Percentiles rank a stretch among this genome's conserved stretches.
Evolutionary conservation across 495 filamentous ascomycete genomes (phyloP).

Genomic region (Penicillium argentinense): DNA sequence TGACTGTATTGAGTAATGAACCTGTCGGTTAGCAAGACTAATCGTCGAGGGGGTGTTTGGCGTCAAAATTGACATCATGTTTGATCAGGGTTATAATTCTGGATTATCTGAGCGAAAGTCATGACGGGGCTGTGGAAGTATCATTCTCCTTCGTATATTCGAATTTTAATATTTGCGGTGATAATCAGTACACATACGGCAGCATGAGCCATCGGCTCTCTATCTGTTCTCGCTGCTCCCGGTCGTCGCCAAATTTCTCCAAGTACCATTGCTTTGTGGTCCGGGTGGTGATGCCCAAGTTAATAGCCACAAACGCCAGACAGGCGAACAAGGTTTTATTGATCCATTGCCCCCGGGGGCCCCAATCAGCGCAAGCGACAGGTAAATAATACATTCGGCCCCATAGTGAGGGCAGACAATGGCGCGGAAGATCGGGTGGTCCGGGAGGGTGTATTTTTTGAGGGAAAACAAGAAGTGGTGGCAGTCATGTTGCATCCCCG

Average conservation of each 20-base stretch:
- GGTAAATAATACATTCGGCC: conserved; percentile 80
- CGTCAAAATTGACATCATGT: no score
- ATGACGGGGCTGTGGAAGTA: no score
- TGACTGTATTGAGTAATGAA: no score
- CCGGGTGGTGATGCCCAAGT: conserved; percentile 79
- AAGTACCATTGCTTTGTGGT: conserved; percentile 80
- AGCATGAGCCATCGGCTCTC: conserved; percentile 78
- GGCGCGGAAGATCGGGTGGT: conserved; percentile 64
- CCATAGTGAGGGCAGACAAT: conserved; percentile 90
- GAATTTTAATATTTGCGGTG: neutral
- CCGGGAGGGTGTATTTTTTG: conserved; percentile 81
- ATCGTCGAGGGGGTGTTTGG: no score
- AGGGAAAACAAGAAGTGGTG: conserved; percentile 79
- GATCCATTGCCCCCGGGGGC: conserved; percentile 62
- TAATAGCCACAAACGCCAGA: conserved; percentile 70
- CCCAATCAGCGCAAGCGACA: conserved; percentile 70
- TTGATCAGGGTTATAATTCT: no score
- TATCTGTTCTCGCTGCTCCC: conserved; percentile 53
- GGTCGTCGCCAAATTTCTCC: conserved; percentile 66
- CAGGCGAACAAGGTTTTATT: conserved; percentile 75
- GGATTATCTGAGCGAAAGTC: no score
- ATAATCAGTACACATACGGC: conserved; percentile 64
- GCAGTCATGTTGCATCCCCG: conserved; percentile 74
- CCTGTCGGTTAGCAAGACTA: no score
- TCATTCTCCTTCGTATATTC: no score